Percentiles rank a stretch among this genome's conserved stretches.
phyloP scores from a whole-genome alignment of 441 rosid genomes.

The Populus tomentosa region DNA sequence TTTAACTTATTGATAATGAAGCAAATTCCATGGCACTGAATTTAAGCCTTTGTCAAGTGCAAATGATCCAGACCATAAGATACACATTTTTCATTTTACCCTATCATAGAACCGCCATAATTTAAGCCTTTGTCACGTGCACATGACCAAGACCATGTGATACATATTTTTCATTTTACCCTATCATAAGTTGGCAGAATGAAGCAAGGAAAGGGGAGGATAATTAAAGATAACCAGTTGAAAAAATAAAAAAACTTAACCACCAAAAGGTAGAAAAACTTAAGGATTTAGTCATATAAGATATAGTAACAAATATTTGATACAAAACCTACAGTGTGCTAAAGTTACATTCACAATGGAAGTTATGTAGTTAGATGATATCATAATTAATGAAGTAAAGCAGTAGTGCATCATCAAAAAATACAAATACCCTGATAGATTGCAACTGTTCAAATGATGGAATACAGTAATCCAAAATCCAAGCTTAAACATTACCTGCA shows the following conservation, averaged over 20 bases:
- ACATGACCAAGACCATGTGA: neutral
- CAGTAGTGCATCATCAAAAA: neutral
- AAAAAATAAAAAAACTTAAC: neutral
- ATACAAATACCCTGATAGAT: neutral
- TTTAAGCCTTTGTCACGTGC: neutral
- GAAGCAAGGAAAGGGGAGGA: neutral
- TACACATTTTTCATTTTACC: neutral
- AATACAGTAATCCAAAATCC: constrained; percentile 2
- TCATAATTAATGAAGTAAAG: constrained; percentile 3
- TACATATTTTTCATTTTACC: neutral
- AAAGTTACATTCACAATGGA: neutral
- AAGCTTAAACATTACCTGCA: constrained; percentile 54
- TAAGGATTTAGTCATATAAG: neutral
- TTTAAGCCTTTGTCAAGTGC: neutral
- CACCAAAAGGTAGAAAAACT: neutral
- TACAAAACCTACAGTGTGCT: neutral
- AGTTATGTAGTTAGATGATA: constrained; percentile 1
- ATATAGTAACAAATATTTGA: neutral
- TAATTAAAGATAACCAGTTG: neutral
- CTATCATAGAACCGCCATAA: neutral
- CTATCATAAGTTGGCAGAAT: neutral
- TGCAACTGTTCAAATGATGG: neutral
- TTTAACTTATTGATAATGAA: neutral
- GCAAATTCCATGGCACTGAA: neutral
- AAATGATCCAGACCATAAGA: neutral